Base-by-base conservation (phyloP, 2,329 filamentous ascomycete species). In the Pochonia chlamydosporia region DNA sequence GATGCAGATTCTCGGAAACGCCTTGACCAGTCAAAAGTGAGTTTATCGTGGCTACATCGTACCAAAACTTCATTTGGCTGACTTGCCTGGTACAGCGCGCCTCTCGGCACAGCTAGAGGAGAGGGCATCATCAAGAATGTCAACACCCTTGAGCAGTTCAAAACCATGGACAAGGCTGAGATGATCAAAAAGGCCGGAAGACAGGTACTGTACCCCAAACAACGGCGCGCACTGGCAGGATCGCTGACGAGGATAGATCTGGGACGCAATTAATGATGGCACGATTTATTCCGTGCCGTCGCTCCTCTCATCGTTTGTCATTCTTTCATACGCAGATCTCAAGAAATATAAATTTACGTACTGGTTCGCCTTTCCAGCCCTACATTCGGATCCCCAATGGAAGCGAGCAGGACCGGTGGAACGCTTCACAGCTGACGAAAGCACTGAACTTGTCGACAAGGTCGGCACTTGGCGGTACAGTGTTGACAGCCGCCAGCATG, bases 341-440 rank as follows among this genome's bases (percentile, higher is more conserved):
- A 99, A 99, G 67, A 96, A 95, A 63, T 97, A 97, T 71, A 89
- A 85, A 53, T 96, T 97, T 63, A 89, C 86, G n/a, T 97, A 97
- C 69, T 95, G 95, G 83, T 97, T 97, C 66, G 92, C 87, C 5
- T 99, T 95, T 60, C 93, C 93, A 1, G 90, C 92, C 14, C 76
- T 99, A 39, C 91, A 95, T 63, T 95, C 92, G 4, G 85, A 92
- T 46, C 89, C 89, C 2, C 74, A 78, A 24, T 99, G 93, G 93
- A 84, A 80, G 56, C 73, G 84, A 44, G 66, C 75, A 2, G 76
- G 73, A 2, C 72, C 72, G 8, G 70, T 79, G 41, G 68, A 72
- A 45, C 74, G 65, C 41, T 68, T 97, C 41, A 79, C 74, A 3
- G 62, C 77, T 3, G 72, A 78, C 52, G 92, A 97, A 65, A 92